Conservation (phyloP, 805 yeast genomes). For the Saccharomycopsis vini region DNA sequence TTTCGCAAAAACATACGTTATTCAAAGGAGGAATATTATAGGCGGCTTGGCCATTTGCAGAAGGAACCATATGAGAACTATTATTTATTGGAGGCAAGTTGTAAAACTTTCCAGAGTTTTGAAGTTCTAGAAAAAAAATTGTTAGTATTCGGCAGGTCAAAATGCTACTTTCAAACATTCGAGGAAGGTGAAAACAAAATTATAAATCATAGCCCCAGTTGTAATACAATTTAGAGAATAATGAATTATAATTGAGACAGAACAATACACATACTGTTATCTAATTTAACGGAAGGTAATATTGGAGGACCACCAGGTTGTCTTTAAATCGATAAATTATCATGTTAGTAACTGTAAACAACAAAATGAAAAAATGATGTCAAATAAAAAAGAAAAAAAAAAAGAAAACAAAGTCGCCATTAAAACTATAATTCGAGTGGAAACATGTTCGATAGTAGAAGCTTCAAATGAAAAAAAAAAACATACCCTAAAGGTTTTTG, state of each 20-base stretch:
- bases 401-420: background rate
- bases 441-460: too few relatives aligned
- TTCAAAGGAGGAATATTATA: slow-evolving; percentile 6
- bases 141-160: too few relatives aligned
- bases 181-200: background rate
- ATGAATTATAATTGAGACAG: background rate
- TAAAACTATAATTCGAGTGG: too few relatives aligned
- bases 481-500: background rate
- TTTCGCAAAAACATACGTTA: background rate
- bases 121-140: background rate
- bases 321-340: background rate
- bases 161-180: too few relatives aligned
- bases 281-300: slow-evolving; percentile 15
- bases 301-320: slow-evolving; percentile 8
- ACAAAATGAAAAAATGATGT: too few relatives aligned
- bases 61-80: background rate
- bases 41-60: background rate
- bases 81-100: slow-evolving; percentile 11
- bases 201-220: background rate
- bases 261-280: slow-evolving; percentile 11
- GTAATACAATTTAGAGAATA: background rate
- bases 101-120: slow-evolving; percentile 2
- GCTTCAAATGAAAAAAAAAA: too few relatives aligned
- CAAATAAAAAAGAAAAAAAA: too few relatives aligned
- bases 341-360: background rate